Base-by-base conservation (phyloP, 2,329 filamentous ascomycete genomes). In the Calycina marina region DNA sequence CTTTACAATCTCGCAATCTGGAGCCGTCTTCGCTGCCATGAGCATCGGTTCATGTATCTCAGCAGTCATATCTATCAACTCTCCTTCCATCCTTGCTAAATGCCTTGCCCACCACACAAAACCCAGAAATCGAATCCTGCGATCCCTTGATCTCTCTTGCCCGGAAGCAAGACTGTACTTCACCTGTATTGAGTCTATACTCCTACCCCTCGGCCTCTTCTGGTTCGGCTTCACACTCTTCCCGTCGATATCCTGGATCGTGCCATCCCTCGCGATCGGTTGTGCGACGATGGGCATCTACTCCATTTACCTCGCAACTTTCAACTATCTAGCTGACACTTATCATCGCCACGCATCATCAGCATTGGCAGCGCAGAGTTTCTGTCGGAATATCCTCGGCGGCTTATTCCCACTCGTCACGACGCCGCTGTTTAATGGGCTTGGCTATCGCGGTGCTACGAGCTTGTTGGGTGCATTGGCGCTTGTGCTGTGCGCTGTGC, bases 281-380 rank as follows among this genome's bases (percentile, higher is more conserved):
- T 69, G 84, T 37, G 76, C 83, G 0, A 88, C 80, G 0, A 80
- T 88, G 62, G 78, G 86, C 16, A 92, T 94, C 42, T 88, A 83
- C 53, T 77, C 72, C 25, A 73, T 94, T 20, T 92, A 92, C 50
- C 66, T 94, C 1, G 77, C 85, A 3, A 81, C 84, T 0, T 93
- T 94, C 60, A 94, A 94, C 52, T 94, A 93, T 46, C 65, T 94
- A 2, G 84, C 85, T 13, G 86, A 94, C 50, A 77, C 77, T 1
- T 94, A 93, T 54, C 78, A 85, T 50, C 64, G 69, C 2, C 93
- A 88, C 47, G 83, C 86, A 0, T 84, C 77, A 24, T 90, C 81
- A 1, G 85, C 86, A 0, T 60, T 93, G 4, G 86, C 86, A 0
- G 83, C 85, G 1, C 84, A 93, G 58, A 79, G 72, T 11, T 92